phyloP scores from a whole-genome alignment of 176 grass and related monocot genomes.

The Oryza longistaminata region DNA sequence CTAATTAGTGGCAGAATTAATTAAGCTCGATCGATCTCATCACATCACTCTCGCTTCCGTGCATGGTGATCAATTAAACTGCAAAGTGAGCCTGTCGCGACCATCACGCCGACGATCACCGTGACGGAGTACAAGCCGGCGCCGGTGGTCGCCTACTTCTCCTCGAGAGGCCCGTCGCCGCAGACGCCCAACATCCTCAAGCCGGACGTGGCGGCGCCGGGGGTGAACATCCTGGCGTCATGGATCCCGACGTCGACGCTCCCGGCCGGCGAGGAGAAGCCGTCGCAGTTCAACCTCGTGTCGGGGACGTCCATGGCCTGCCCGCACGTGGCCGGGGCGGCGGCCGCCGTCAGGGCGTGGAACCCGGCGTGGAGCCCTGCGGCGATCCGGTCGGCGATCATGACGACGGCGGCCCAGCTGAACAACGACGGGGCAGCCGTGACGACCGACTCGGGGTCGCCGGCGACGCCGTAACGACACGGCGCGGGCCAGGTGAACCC shows the following conservation, averaged over 20 bases:
- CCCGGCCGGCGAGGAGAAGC: slow-evolving; percentile 61
- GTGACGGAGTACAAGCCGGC: slow-evolving; percentile 80
- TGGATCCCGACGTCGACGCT: slow-evolving; percentile 65
- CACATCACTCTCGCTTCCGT: neutral
- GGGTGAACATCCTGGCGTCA: slow-evolving; percentile 85
- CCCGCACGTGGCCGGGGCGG: slow-evolving; percentile 70
- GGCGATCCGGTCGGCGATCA: slow-evolving; percentile 79
- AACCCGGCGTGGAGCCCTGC: slow-evolving; percentile 85
- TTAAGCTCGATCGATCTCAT: too few relatives aligned
- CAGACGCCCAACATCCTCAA: slow-evolving; percentile 69
- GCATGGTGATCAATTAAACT: neutral
- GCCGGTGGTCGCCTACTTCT: slow-evolving; percentile 79
- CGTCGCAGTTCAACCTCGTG: slow-evolving; percentile 73
- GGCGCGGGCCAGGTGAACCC: slow-evolving; percentile 84
- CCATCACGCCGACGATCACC: slow-evolving; percentile 59
- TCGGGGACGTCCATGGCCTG: slow-evolving; percentile 96
- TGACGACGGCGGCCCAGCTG: slow-evolving; percentile 74
- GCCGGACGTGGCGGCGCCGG: slow-evolving; percentile 82
- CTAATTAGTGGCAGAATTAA: too few relatives aligned
- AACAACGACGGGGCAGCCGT: slow-evolving; percentile 56
- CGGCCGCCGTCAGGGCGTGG: slow-evolving; percentile 71
- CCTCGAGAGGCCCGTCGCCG: slow-evolving; percentile 62
- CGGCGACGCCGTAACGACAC: slow-evolving; percentile 68
- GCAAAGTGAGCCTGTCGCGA: slow-evolving; percentile 64
- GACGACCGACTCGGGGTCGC: slow-evolving; percentile 48